Evolutionary conservation across 2,329 filamentous ascomycete genomes (phyloP), one percentile per base, ranked within the genome.

Genomic region (Colletotrichum godetiae): DNA sequence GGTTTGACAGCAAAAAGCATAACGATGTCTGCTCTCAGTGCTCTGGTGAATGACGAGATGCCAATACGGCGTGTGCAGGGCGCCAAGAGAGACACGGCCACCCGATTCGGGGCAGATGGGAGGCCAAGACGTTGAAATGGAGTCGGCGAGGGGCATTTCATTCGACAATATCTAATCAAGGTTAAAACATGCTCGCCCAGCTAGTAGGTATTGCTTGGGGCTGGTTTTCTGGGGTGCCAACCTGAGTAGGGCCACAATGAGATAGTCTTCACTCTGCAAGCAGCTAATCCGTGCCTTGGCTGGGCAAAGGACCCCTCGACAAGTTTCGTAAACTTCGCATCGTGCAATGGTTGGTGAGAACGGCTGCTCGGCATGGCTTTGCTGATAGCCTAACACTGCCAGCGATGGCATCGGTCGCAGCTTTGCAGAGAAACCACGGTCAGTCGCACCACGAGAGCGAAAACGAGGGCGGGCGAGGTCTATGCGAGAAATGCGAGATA

Each of bases 31-130:
- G 37, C 35, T 42, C 37, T 42, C 37, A 42, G 37, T 15, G 37
- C 7, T 42, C 6, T 19, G 49, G 57, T 46, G 22, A 56, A 46
- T 57, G 68, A 61, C 63, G n/a, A 61, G 63, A 71, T 67, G 67
- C 22, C 60, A 59, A 66, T 65, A 65, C 53, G 67, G 55, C 22
- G 29, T 11, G 27, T 59, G 67, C 67, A 66, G 27, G 31, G 31
- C 13, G 68, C 68, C 68, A 72, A 72, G 69, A 37, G 27, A 19
- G 68, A 49, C 56, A 68, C 69, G 31, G 58, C 29, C 52, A 68
- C n/a, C 64, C 42, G 37, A 52, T 58, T 72, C 35, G 57, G 52
- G 58, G 58, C 24, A 58, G 55, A 68, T 31, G 22, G 19, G 46
- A 12, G 65, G 58, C 69, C 65, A 72, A 72, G 69, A 46, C 52